Conservation (phyloP, 2,329 filamentous ascomycete genomes). For the Ceratocystis huliohia region DNA sequence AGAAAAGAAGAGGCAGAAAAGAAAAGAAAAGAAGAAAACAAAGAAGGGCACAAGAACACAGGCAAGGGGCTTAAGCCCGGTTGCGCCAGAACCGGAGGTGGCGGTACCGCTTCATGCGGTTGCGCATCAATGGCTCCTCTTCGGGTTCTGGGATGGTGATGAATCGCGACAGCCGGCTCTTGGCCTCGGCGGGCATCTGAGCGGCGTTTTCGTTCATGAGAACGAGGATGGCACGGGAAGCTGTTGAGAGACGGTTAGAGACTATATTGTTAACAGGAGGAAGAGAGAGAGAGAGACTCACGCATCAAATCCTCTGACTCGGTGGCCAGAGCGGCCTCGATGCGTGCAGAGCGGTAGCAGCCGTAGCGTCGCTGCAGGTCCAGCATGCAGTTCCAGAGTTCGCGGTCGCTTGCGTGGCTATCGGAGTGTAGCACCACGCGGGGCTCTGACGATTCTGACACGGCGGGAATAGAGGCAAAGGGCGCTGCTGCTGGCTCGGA, state of each 20-base stretch:
- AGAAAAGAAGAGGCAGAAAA: not conserved
- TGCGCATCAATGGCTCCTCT: slow-evolving; percentile 9
- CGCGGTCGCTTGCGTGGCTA: slow-evolving; percentile 19
- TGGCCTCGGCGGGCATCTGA: slow-evolving; percentile 23
- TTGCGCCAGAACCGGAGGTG: slow-evolving; percentile 24
- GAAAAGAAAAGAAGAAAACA: slow-evolving; percentile 5
- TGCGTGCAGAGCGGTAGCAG: slow-evolving; percentile 39
- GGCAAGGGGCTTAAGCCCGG: not conserved
- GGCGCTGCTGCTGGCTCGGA: not conserved
- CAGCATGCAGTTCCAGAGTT: slow-evolving; percentile 39
- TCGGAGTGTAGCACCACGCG: slow-evolving; percentile 4
- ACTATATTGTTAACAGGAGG: not conserved
- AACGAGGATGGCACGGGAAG: slow-evolving; percentile 23
- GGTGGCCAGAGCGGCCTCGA: slow-evolving; percentile 35
- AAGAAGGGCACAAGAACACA: not conserved
- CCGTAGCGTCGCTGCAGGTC: slow-evolving; percentile 35
- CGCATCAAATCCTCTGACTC: slow-evolving; percentile 34
- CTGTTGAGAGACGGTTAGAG: slow-evolving; percentile 13
- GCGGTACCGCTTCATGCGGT: slow-evolving; percentile 21
- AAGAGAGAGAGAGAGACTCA: slow-evolving; percentile 26
- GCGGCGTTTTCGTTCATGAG: slow-evolving; percentile 24
- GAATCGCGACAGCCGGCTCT: slow-evolving; percentile 21
- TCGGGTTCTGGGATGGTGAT: slow-evolving; percentile 22
- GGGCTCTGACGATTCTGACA: not conserved
- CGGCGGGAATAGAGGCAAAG: not conserved